These are phyloP conservation scores for Aurantiochytrium sp. DNA, from an alignment of 108 stramenopile genomes.

Conservation along the genomic window DNA sequence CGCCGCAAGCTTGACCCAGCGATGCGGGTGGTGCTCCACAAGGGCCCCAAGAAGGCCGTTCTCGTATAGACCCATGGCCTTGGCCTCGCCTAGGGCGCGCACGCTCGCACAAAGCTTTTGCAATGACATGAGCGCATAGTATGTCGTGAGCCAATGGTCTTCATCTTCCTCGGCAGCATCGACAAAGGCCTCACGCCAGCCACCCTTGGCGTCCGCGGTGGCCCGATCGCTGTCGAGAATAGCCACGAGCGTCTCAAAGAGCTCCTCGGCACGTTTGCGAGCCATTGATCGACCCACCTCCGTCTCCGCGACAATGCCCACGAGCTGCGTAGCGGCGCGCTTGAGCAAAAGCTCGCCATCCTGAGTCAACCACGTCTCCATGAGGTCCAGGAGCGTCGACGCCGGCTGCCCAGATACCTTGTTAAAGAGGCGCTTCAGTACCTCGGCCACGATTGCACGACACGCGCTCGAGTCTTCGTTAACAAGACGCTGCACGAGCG, in stretches of 20 bases:
- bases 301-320: not conserved
- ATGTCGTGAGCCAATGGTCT: not conserved
- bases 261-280: not conserved
- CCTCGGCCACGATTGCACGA: not conserved
- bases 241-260: not conserved
- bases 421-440: not conserved
- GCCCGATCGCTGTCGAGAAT: not conserved
- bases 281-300: not conserved
- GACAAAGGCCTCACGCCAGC: not conserved
- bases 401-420: not conserved
- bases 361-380: not conserved
- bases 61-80: not conserved
- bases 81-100: not conserved
- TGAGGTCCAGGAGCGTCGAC: not conserved
- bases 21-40: not conserved
- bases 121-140: not conserved
- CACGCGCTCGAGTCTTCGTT: not conserved
- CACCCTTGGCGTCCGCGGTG: not conserved
- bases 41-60: not conserved
- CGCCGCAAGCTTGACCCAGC: not conserved
- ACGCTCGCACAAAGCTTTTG: not conserved
- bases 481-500: not conserved
- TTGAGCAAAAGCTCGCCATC: not conserved
- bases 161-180: not conserved
- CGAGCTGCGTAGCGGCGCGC: not conserved